A percentile compares a stretch with the other conserved stretches of the same genome.
phyloP scores from a whole-genome alignment of 148 eudicot genomes.

The Vaccinium macrocarpon region DNA sequence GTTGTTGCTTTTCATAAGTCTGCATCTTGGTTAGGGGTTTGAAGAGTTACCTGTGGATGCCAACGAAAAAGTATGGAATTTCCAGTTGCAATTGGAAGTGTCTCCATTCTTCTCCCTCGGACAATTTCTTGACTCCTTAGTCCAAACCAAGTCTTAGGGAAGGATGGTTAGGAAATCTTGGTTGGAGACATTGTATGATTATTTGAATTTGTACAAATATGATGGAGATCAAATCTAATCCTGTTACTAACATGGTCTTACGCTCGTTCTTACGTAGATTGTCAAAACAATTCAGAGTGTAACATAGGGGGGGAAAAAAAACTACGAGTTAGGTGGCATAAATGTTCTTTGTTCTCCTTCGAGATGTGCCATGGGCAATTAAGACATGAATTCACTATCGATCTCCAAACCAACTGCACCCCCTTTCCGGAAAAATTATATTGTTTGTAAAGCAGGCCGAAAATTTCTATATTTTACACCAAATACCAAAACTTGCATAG shows the following conservation, averaged over 20 bases:
- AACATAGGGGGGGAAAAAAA: not conserved
- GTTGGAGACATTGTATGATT: not conserved
- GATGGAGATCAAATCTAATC: not conserved
- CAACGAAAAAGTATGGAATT: not conserved
- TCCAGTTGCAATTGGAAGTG: not conserved
- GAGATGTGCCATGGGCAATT: not conserved
- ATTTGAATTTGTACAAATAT: not conserved
- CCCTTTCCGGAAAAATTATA: not conserved
- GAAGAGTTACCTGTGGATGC: not conserved
- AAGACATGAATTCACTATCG: not conserved
- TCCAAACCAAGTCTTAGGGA: not conserved
- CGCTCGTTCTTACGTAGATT: not conserved
- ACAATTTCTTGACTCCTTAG: not conserved
- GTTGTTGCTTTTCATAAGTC: not conserved
- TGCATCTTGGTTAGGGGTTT: not conserved
- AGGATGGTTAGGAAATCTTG: not conserved
- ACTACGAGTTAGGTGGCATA: not conserved
- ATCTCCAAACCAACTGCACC: not conserved
- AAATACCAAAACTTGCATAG: too few species aligned
- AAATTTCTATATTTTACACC: too few species aligned
- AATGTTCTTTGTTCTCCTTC: not conserved
- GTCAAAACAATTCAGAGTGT: not conserved
- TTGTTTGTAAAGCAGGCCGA: too few species aligned
- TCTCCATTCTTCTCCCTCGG: not conserved
- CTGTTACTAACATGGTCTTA: not conserved